Conservation (phyloP, 805 yeast species). For the Vanderwaltozyma verrucispora region DNA sequence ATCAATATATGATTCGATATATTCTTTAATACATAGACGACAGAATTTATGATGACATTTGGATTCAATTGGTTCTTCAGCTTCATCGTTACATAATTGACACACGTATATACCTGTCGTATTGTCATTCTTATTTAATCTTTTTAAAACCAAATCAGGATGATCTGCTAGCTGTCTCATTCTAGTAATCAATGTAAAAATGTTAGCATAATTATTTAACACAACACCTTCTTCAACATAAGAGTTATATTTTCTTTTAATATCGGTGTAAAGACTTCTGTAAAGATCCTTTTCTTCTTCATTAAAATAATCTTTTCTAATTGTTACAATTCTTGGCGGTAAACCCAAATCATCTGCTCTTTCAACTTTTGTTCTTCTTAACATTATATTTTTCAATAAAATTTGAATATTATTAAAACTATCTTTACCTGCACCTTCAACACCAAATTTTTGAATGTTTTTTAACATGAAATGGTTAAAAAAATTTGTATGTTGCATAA, state of each 20-base stretch:
- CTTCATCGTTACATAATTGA: slow-evolving; percentile 93
- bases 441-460: slow-evolving; percentile 80
- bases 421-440: slow-evolving; percentile 67
- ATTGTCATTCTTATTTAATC: slow-evolving; percentile 38
- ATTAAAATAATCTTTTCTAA: slow-evolving; percentile 78
- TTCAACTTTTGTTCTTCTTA: slow-evolving; percentile 90
- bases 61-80: slow-evolving; percentile 93
- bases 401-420: slow-evolving; percentile 72
- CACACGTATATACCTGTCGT: slow-evolving; percentile 55
- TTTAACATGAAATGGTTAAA: slow-evolving; percentile 94
- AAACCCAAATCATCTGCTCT: slow-evolving; percentile 95
- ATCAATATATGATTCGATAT: slow-evolving; percentile 61
- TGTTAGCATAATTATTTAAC: slow-evolving; percentile 91
- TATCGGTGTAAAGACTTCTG: slow-evolving; percentile 76
- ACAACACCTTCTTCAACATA: slow-evolving; percentile 96
- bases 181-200: slow-evolving; percentile 88
- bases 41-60: slow-evolving; percentile 93
- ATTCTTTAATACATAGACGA: slow-evolving; percentile 84
- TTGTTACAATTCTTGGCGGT: slow-evolving; percentile 91
- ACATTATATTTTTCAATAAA: slow-evolving; percentile 70
- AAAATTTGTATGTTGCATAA: slow-evolving; percentile 91
- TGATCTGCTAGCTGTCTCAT: slow-evolving; percentile 99
- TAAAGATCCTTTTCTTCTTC: slow-evolving; percentile 93
- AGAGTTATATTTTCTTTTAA: slow-evolving; percentile 78
- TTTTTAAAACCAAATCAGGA: slow-evolving; percentile 84